Evolutionary conservation across 257 asterid species (phyloP).

Genomic region (Paraleonurus japonicus): DNA sequence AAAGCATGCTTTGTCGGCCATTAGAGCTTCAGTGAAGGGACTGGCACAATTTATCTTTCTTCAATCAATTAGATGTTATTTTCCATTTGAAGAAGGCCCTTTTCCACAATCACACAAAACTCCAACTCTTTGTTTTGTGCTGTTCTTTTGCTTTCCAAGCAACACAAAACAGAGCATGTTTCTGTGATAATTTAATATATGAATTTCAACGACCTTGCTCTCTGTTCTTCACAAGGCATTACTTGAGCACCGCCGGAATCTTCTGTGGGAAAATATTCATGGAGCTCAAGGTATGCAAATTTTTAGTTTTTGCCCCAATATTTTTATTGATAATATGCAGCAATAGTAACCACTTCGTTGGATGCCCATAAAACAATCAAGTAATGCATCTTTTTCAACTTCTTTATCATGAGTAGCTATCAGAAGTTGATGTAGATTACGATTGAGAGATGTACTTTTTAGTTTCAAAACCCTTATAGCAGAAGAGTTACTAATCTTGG

Average conservation of each 20-base stretch:
- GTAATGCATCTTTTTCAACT: too few relatives aligned
- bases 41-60: constrained; percentile 33
- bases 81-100: constrained; percentile 38
- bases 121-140: constrained; percentile 29
- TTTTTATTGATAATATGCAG: too few relatives aligned
- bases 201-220: constrained; percentile 37
- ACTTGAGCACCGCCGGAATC: constrained; percentile 38
- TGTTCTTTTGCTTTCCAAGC: constrained; percentile 36
- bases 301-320: not conserved
- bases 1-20: constrained; percentile 97
- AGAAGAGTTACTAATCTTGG: constrained; percentile 20
- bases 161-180: constrained; percentile 3
- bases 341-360: too few relatives aligned
- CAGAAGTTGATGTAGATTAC: constrained; percentile 18
- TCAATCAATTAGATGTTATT: constrained; percentile 36
- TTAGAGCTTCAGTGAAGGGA: constrained; percentile 60
- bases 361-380: too few relatives aligned
- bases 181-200: constrained; percentile 12
- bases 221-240: constrained; percentile 54
- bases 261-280: constrained; percentile 27
- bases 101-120: constrained; percentile 17
- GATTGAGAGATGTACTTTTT: constrained; percentile 28
- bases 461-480: not conserved
- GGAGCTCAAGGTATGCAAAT: constrained; percentile 53
- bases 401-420: constrained; percentile 30